Percentiles rank a stretch among this genome's conserved stretches.
Conservation (phyloP, 768 basidiomycete species). For the Chiua virens region DNA sequence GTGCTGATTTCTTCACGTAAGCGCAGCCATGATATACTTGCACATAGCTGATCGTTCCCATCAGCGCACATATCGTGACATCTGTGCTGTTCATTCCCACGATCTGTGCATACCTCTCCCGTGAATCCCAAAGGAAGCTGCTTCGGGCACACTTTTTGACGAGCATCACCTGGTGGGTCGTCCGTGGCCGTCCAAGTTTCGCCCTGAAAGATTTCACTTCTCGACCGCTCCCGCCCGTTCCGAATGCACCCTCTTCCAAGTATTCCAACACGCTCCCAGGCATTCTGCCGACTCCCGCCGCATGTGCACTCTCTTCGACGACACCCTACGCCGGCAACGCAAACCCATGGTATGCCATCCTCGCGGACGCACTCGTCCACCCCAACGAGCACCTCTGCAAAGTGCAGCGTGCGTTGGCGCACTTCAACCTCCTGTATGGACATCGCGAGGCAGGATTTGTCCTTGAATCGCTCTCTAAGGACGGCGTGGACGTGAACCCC, state of each 20-base stretch:
- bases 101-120: constrained; percentile 50
- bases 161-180: constrained; percentile 53
- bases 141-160: constrained; percentile 59
- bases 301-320: constrained; percentile 28
- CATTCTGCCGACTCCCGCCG: constrained; percentile 15
- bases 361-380: constrained; percentile 53
- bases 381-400: constrained; percentile 59
- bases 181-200: constrained; percentile 53
- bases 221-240: constrained; percentile 22
- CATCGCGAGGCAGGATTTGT: constrained; percentile 36
- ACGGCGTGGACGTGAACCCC: constrained; percentile 38
- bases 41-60: constrained; percentile 3
- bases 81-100: constrained; percentile 62
- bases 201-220: constrained; percentile 51
- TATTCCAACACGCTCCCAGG: constrained; percentile 26
- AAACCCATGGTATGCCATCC: constrained; percentile 60
- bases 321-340: constrained; percentile 40
- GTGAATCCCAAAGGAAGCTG: constrained; percentile 52
- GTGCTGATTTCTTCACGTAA: constrained; percentile 67
- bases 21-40: constrained; percentile 22
- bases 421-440: constrained; percentile 47
- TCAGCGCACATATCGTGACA: constrained; percentile 69
- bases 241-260: constrained; percentile 16
- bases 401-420: constrained; percentile 49
- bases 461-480: constrained; percentile 20